These are phyloP conservation scores for Pseudogymnoascus sp. DNA, from an alignment of 2,329 filamentous ascomycete genomes.

Conservation along the genomic window DNA sequence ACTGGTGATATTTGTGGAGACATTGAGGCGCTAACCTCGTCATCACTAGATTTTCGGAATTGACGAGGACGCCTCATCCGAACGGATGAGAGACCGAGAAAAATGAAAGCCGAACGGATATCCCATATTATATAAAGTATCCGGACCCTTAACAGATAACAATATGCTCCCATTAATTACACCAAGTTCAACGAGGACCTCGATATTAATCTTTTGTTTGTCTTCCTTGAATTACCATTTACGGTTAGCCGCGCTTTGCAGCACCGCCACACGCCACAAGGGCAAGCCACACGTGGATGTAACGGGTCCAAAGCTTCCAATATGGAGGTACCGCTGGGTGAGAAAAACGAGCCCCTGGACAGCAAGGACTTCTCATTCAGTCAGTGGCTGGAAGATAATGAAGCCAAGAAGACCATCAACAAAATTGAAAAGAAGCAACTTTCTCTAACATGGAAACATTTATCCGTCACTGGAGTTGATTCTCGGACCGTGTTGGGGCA, in stretches of 20 bases:
- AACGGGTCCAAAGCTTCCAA: background rate
- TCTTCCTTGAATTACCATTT: background rate
- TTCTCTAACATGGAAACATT: constrained; percentile 10
- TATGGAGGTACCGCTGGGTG: background rate
- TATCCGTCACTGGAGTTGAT: constrained; percentile 11
- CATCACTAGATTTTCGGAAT: constrained; percentile 3
- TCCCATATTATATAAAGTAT: background rate
- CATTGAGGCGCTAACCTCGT: background rate
- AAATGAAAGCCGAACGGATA: background rate
- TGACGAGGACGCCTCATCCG: background rate
- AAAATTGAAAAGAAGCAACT: constrained; percentile 12
- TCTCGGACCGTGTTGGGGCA: constrained; percentile 11
- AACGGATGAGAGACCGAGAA: background rate
- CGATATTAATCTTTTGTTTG: background rate
- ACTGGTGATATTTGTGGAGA: background rate
- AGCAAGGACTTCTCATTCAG: background rate
- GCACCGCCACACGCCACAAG: background rate
- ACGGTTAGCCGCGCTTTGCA: background rate
- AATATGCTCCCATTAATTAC: background rate
- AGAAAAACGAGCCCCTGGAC: background rate
- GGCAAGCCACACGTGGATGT: background rate
- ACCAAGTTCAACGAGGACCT: background rate
- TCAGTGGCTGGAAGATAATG: constrained; percentile 11
- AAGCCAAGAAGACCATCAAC: background rate
- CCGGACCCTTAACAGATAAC: background rate